A percentile compares a stretch with the other conserved stretches of the same genome.
phyloP scores from a whole-genome alignment of 2,329 filamentous ascomycete genomes.

The Stemphylium beticola region DNA sequence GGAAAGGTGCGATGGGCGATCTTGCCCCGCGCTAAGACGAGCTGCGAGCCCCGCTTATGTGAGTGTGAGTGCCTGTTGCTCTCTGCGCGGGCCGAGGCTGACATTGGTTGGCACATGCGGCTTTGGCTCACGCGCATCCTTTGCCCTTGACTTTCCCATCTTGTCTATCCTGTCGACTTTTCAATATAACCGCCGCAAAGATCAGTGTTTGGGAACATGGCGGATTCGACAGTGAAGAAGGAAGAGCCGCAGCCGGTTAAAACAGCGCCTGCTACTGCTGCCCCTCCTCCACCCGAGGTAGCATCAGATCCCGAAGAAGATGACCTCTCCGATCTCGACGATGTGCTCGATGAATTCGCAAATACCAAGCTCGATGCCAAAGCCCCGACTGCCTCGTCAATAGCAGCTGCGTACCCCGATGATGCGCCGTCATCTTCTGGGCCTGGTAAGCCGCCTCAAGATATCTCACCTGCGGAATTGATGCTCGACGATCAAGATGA shows the following conservation, averaged over 20 bases:
- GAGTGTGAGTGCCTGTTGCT: not conserved
- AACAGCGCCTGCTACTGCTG: slow-evolving; percentile 11
- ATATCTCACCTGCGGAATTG: slow-evolving; percentile 37
- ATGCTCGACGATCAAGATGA: slow-evolving; percentile 62
- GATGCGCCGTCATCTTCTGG: slow-evolving; percentile 49
- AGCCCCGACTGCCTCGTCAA: slow-evolving; percentile 35
- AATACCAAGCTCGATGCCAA: slow-evolving; percentile 64
- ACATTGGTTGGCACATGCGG: slow-evolving; percentile 6
- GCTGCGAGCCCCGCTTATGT: slow-evolving; percentile 24
- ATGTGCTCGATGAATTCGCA: slow-evolving; percentile 92
- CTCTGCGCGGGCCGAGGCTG: slow-evolving; percentile 33
- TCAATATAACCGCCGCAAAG: not conserved
- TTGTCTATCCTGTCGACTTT: not conserved
- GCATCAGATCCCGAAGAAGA: slow-evolving; percentile 92
- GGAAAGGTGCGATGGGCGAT: slow-evolving; percentile 13
- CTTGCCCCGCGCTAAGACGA: slow-evolving; percentile 26
- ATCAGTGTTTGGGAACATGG: slow-evolving; percentile 18
- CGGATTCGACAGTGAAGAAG: slow-evolving; percentile 27
- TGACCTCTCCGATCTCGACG: slow-evolving; percentile 89
- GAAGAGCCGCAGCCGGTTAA: slow-evolving; percentile 23
- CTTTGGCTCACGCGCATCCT: not conserved
- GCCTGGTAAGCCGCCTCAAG: slow-evolving; percentile 45
- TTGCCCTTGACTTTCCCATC: not conserved
- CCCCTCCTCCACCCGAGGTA: slow-evolving; percentile 37
- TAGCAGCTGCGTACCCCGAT: slow-evolving; percentile 40